Conservation (phyloP, 768 basidiomycete species). For the Boletus subcaerulescens region DNA sequence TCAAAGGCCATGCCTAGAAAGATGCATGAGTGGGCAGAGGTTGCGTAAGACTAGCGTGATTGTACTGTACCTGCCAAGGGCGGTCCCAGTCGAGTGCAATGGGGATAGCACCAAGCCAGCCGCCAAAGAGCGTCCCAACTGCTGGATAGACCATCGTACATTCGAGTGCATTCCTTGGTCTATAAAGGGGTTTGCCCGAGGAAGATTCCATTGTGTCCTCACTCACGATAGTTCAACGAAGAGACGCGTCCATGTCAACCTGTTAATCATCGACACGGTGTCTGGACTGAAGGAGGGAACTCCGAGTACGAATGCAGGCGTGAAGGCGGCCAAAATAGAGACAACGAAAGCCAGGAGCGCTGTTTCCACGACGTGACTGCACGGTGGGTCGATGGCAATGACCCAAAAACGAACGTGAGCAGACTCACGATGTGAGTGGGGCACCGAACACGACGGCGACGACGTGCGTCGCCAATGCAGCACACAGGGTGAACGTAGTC, state of each 20-base stretch:
- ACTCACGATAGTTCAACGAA: constrained; percentile 83
- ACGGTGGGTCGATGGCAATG: neutral
- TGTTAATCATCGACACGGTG: constrained; percentile 46
- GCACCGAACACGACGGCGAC: constrained; percentile 72
- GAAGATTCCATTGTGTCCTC: neutral
- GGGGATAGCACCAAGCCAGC: constrained; percentile 80
- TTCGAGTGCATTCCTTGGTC: constrained; percentile 65
- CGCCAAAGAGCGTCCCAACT: constrained; percentile 66
- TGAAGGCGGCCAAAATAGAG: constrained; percentile 60
- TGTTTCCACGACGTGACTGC: constrained; percentile 57
- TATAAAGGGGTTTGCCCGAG: constrained; percentile 23
- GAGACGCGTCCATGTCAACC: constrained; percentile 72
- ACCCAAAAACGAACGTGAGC: neutral
- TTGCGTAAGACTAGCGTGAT: constrained; percentile 3
- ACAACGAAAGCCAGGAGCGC: constrained; percentile 67
- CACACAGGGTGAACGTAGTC: constrained; percentile 48
- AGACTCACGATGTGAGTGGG: constrained; percentile 55
- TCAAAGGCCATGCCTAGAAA: constrained; percentile 81
- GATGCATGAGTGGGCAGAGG: neutral
- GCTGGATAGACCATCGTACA: constrained; percentile 77
- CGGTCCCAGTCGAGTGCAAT: constrained; percentile 96
- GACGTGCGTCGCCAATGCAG: constrained; percentile 46
- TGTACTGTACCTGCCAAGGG: constrained; percentile 84
- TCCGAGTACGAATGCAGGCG: constrained; percentile 70
- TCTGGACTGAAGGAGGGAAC: constrained; percentile 46